Base-by-base conservation (phyloP, 1,139 yeast genomes). In the Suhomyces choctaworum region DNA sequence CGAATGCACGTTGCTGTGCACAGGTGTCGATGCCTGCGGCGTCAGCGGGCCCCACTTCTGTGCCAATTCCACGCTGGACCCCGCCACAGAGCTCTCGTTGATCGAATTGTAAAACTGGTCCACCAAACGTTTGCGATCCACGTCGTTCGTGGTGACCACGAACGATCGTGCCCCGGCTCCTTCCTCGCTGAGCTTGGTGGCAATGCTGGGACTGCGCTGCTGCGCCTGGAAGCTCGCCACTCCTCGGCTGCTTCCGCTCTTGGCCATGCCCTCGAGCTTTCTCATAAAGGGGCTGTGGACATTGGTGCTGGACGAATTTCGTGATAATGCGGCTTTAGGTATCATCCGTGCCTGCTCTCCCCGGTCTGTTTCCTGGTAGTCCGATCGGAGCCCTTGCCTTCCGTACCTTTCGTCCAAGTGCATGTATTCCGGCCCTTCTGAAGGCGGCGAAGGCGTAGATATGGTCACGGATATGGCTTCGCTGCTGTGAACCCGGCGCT, bases 91-190 rank as follows among this genome's bases (percentile, higher is more conserved):
- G n/a, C 34, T 37, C 14, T 46, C 47, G 34, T 46, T 46, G 39
- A 42, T 37, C 37, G 51, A 39, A 30, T 49, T 61, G 47, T 64
- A 68, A 46, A 69, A 69, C 42, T 67, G 73, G 45, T 67, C 71
- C 39, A 67, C 74, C 37, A 69, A 49, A 27, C 71, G 48, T 39
- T 63, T 64, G 32, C 54, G 54, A 34, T 60, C 60, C 23, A 42
- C 46, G 15, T 39, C 47, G 16, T 24, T 32, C 27, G 30, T 34
- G 22, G 16, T 32, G 22, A 36, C 30, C 22, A 36, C 29, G 22
- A 25, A 34, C 7, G 30, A 22, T 2, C 36, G 29, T 23, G 32
- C 29, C 32, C 41, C 41, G 5, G 34, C 32, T 13, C 37, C 32
- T 9, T 31, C 38, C 11, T 34, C 37, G 4, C 33, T 27, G 3